Percentiles rank a stretch among this genome's conserved stretches.
phyloP scores from a whole-genome alignment of 1,284 basidiomycete genomes.

The Tilletia caries region DNA sequence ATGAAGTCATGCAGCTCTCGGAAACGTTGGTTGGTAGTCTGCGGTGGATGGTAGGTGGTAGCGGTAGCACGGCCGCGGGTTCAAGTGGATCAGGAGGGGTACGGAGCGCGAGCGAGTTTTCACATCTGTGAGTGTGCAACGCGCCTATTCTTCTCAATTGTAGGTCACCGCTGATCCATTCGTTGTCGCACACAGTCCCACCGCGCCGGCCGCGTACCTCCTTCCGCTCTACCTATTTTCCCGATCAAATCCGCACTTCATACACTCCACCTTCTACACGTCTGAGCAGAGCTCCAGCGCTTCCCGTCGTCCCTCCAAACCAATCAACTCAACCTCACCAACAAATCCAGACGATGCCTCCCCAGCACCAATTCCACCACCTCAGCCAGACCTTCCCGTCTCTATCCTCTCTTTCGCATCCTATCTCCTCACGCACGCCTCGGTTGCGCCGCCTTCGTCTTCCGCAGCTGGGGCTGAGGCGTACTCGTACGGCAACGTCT shows the following conservation, averaged over 20 bases:
- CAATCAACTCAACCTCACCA: not conserved
- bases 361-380: not conserved
- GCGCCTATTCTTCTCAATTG: not conserved
- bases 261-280: not conserved
- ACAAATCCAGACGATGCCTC: too few species aligned
- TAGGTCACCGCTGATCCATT: not conserved
- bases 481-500: too few species aligned
- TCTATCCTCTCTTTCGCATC: slow-evolving; percentile 5
- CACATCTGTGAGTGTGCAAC: slow-evolving; percentile 8
- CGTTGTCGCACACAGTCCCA: not conserved
- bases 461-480: too few species aligned
- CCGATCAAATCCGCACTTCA: not conserved
- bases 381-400: not conserved
- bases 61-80: too few species aligned
- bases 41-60: slow-evolving; percentile 2
- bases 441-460: not conserved
- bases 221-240: not conserved
- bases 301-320: not conserved
- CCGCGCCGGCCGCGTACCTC: not conserved
- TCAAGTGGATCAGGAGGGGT: not conserved
- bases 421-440: slow-evolving; percentile 7
- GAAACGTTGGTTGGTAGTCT: not conserved
- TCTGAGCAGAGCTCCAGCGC: not conserved
- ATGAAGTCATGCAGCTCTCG: slow-evolving; percentile 6
- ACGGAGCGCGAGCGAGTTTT: slow-evolving; percentile 7